Percentiles rank a stretch among this genome's conserved stretches.
These are phyloP conservation scores for Starmerella khaoyaiensis DNA, from an alignment of 805 yeast species.

Conservation along the genomic window DNA sequence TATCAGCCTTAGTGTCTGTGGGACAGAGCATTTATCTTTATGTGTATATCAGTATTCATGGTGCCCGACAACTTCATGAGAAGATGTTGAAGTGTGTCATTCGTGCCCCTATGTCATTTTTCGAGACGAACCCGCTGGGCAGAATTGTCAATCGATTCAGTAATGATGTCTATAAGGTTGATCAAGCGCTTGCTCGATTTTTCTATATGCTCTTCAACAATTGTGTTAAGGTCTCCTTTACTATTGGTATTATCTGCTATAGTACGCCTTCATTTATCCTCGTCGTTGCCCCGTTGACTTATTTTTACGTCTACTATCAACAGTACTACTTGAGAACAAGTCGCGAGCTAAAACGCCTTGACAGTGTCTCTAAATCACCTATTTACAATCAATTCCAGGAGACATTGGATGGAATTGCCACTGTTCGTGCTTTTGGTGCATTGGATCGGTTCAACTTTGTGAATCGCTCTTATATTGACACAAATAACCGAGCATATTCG, in stretches of 20 bases:
- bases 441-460: slow-evolving; percentile 45
- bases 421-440: slow-evolving; percentile 69
- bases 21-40: slow-evolving; percentile 44
- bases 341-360: slow-evolving; percentile 66
- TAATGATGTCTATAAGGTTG: slow-evolving; percentile 77
- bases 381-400: slow-evolving; percentile 75
- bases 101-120: slow-evolving; percentile 86
- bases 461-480: slow-evolving; percentile 50
- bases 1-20: slow-evolving; percentile 47
- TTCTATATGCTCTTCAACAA: slow-evolving; percentile 30
- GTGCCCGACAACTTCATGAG: slow-evolving; percentile 59
- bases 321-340: slow-evolving; percentile 53
- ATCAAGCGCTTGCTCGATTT: slow-evolving; percentile 43
- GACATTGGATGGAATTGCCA: slow-evolving; percentile 60
- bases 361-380: slow-evolving; percentile 58
- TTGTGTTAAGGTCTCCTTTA: slow-evolving; percentile 35
- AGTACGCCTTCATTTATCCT: slow-evolving; percentile 81
- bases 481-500: slow-evolving; percentile 81
- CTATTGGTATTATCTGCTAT: slow-evolving; percentile 65
- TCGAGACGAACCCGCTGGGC: slow-evolving; percentile 92
- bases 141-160: slow-evolving; percentile 82
- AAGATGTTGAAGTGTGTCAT: slow-evolving; percentile 60
- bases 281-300: slow-evolving; percentile 53
- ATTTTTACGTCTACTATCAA: slow-evolving; percentile 59
- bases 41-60: slow-evolving; percentile 44